phyloP scores from a whole-genome alignment of 2,329 filamentous ascomycete species.

The Talaromyces atroroseus region DNA sequence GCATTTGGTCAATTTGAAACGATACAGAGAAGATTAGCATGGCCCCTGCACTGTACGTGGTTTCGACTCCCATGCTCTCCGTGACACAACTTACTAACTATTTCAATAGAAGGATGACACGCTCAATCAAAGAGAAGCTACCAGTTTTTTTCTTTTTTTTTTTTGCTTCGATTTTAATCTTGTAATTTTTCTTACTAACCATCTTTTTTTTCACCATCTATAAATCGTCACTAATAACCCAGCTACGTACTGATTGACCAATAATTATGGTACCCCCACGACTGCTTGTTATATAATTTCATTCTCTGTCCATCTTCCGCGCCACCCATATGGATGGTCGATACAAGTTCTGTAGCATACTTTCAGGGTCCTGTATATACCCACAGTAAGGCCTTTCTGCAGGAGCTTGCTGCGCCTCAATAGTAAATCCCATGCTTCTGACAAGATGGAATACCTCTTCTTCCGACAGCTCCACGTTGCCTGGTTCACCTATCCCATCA shows the following conservation, averaged over 20 bases:
- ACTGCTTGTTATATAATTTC: neutral
- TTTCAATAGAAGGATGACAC: constrained; percentile 51
- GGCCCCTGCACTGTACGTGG: constrained; percentile 53
- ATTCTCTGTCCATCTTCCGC: constrained; percentile 51
- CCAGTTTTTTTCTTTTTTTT: constrained; percentile 53
- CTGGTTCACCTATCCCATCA: constrained; percentile 76
- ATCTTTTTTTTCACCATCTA: no score
- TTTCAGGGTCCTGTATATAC: constrained; percentile 79
- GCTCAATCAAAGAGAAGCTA: constrained; percentile 75
- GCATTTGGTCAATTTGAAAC: constrained; percentile 62
- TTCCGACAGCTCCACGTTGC: constrained; percentile 81
- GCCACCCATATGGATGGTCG: constrained; percentile 79
- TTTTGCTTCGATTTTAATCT: constrained; percentile 51
- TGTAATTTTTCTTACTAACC: neutral
- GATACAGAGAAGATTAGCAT: constrained; percentile 78
- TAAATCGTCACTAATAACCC: neutral
- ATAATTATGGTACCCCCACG: no score
- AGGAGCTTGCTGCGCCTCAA: constrained; percentile 58
- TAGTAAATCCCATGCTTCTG: constrained; percentile 66
- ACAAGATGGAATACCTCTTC: constrained; percentile 80
- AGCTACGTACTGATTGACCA: neutral
- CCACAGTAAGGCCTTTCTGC: constrained; percentile 56
- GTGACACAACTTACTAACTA: neutral
- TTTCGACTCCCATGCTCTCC: neutral
- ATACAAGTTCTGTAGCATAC: constrained; percentile 83